Percentiles rank a stretch among this genome's conserved stretches.
Conservation (phyloP, 1,139 yeast species). For the Pichia sp. region DNA sequence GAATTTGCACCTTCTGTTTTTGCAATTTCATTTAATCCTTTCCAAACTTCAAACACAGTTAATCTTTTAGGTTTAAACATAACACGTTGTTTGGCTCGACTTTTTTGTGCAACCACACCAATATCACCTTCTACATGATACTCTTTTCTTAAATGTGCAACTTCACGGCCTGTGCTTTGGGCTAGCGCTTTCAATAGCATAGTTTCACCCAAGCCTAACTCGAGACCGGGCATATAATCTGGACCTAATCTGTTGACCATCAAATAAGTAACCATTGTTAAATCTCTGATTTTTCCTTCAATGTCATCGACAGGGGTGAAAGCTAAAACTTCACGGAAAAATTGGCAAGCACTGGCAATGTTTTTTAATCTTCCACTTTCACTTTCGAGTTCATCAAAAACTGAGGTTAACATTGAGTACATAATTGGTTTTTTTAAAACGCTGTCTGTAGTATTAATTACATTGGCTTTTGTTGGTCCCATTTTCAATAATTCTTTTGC, state of each 20-base stretch:
- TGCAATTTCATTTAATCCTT: conserved; percentile 71
- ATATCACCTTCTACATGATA: conserved; percentile 81
- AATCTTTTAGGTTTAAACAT: conserved; percentile 89
- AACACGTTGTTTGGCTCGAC: conserved; percentile 79
- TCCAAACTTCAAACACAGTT: conserved; percentile 67
- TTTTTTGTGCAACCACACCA: conserved; percentile 81
- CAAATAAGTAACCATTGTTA: conserved; percentile 70
- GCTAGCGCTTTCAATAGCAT: conserved; percentile 80
- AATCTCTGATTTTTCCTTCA: conserved; percentile 40
- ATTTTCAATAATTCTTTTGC: conserved; percentile 21
- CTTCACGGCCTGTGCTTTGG: conserved; percentile 81
- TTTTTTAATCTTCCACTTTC: conserved; percentile 82
- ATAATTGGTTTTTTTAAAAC: conserved; percentile 35
- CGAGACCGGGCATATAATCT: conserved; percentile 82
- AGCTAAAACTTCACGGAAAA: conserved; percentile 57
- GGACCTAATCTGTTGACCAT: conserved; percentile 90
- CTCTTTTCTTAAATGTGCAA: conserved; percentile 64
- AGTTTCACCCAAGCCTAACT: conserved; percentile 88
- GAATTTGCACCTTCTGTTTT: conserved; percentile 76
- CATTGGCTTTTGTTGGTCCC: conserved; percentile 18
- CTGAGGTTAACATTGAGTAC: conserved; percentile 57
- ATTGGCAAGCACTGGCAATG: conserved; percentile 63
- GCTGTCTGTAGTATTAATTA: conserved; percentile 13
- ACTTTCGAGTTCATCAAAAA: conserved; percentile 69
- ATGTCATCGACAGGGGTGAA: conserved; percentile 24